These are phyloP conservation scores for Tothia fuscella DNA, from an alignment of 2,329 filamentous ascomycete species.

Conservation along the genomic window DNA sequence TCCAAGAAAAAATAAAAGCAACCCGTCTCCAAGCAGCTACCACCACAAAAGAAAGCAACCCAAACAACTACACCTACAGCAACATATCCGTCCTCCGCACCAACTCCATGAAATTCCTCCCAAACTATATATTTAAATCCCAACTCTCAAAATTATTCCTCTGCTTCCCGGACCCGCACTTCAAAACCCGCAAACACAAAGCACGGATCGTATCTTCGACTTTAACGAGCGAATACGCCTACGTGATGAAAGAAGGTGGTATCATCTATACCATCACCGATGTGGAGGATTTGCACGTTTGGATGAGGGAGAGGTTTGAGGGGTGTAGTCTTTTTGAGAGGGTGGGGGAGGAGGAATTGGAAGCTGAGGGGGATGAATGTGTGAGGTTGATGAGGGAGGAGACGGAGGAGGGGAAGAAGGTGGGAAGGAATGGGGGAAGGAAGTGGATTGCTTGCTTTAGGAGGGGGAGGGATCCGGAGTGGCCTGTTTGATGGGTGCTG, in stretches of 20 bases:
- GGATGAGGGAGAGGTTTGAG: conserved; percentile 84
- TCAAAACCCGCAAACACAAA: conserved; percentile 96
- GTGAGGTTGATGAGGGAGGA: conserved; percentile 65
- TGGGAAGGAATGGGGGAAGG: conserved; percentile 74
- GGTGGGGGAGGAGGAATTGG: conserved; percentile 50
- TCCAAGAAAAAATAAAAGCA: conserved; percentile 75
- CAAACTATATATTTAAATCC: conserved; percentile 78
- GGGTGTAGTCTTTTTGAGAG: conserved; percentile 69
- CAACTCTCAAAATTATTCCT: conserved; percentile 90
- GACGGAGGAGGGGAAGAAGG: conserved; percentile 97
- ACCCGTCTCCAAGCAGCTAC: conserved; percentile 54
- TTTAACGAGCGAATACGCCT: conserved; percentile 88
- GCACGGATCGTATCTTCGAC: conserved; percentile 84
- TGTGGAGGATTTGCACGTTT: conserved; percentile 82
- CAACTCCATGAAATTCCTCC: conserved; percentile 99
- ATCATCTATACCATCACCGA: conserved; percentile 95
- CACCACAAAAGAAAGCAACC: conserved; percentile 18
- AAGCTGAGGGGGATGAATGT: conserved; percentile 52
- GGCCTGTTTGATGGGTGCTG: conserved; percentile 34
- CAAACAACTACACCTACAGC: conserved; percentile 47
- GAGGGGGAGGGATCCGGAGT: conserved; percentile 66
- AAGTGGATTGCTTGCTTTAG: conserved; percentile 88
- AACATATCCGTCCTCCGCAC: conserved; percentile 83
- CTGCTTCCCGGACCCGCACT: conserved; percentile 96
- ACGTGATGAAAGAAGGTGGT: conserved; percentile 69